Evolutionary conservation across 2,329 filamentous ascomycete genomes (phyloP).

Genomic region (Shiraia sp.): DNA sequence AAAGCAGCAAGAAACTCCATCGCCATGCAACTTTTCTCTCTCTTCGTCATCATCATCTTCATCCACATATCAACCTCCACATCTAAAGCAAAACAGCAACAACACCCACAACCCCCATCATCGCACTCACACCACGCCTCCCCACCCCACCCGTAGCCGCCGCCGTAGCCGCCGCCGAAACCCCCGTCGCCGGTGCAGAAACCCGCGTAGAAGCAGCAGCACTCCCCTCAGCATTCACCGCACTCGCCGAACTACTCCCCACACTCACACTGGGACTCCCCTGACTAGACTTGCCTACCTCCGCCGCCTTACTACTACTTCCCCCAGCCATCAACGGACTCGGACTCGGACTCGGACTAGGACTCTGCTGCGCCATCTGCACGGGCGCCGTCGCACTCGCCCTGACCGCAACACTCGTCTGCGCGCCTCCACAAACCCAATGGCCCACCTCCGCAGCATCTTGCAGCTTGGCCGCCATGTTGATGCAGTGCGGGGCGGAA

Average conservation of each 20-base stretch:
- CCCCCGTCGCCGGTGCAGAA: not conserved
- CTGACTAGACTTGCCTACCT: too few relatives aligned
- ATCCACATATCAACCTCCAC: too few relatives aligned
- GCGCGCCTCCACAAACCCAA: slow-evolving; percentile 14
- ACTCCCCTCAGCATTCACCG: not conserved
- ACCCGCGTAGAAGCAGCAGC: too few relatives aligned
- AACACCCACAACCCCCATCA: slow-evolving; percentile 6
- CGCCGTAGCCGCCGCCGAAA: not conserved
- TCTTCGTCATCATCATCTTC: too few relatives aligned
- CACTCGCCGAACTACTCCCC: not conserved
- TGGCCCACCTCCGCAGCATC: slow-evolving; percentile 7
- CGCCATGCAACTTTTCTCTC: too few relatives aligned
- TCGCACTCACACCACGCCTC: slow-evolving; percentile 1
- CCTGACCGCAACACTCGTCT: slow-evolving; percentile 8
- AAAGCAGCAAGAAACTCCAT: too few relatives aligned
- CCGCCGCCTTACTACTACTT: too few relatives aligned
- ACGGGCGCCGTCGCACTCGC: slow-evolving; percentile 2
- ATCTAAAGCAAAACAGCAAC: slow-evolving; percentile 9
- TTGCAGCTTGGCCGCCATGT: slow-evolving; percentile 10
- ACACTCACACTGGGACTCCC: slow-evolving; percentile 2
- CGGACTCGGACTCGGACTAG: not conserved
- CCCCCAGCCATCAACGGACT: not conserved
- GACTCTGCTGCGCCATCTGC: not conserved
- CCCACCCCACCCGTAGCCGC: slow-evolving; percentile 4
- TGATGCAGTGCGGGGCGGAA: slow-evolving; percentile 11